Evolutionary conservation across 1,139 yeast genomes (phyloP).

Genomic region (Debaryomyces singareniensis): DNA sequence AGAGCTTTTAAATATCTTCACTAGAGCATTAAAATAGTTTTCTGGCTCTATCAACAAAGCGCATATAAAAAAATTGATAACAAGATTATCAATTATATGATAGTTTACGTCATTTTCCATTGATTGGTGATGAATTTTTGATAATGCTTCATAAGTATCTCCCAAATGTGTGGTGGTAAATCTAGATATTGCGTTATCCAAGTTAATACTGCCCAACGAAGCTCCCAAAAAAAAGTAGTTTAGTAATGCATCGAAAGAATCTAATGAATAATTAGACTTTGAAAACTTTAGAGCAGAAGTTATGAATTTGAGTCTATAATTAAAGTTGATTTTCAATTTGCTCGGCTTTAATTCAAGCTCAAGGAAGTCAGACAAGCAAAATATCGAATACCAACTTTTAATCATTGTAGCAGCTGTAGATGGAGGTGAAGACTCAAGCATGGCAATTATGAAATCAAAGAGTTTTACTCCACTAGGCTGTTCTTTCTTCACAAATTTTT

Average conservation of each 20-base stretch:
- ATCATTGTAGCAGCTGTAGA: constrained; percentile 22
- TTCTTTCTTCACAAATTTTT: constrained; percentile 5
- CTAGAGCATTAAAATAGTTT: constrained; percentile 20
- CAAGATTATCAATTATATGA: constrained; percentile 18
- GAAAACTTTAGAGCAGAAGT: constrained; percentile 28
- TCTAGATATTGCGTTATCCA: constrained; percentile 35
- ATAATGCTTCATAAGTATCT: constrained; percentile 24
- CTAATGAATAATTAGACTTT: constrained; percentile 28
- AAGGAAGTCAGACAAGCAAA: constrained; percentile 32
- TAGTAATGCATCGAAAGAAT: constrained; percentile 38
- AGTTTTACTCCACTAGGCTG: constrained; percentile 8
- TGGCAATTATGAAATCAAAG: constrained; percentile 25
- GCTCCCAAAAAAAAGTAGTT: constrained; percentile 36
- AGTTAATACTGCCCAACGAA: constrained; percentile 3
- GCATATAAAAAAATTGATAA: constrained; percentile 30
- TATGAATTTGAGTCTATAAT: constrained; percentile 32
- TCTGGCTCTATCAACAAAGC: constrained; percentile 37
- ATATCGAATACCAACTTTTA: constrained; percentile 28
- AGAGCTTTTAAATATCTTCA: constrained; percentile 18
- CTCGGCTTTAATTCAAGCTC: constrained; percentile 27
- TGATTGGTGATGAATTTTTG: constrained; percentile 13
- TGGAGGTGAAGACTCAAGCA: constrained; percentile 26
- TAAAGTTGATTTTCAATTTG: constrained; percentile 27
- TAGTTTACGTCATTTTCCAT: constrained; percentile 14
- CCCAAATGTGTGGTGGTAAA: constrained; percentile 39